Evolutionary conservation across 805 yeast species (phyloP), one percentile per base, ranked within the genome.

Genomic region (Metschnikowia proteae): DNA sequence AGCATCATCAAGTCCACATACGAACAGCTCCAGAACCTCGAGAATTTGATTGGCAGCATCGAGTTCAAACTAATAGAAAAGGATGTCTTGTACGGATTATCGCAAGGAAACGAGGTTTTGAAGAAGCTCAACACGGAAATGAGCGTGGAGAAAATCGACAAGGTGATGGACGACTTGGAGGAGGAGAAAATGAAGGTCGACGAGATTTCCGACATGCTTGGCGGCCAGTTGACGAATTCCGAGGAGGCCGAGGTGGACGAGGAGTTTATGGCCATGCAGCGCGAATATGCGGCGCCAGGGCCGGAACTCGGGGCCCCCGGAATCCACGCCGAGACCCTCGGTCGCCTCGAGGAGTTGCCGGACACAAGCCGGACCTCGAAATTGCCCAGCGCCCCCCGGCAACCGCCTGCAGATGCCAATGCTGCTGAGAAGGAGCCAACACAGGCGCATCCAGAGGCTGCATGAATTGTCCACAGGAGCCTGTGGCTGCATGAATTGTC

Each of bases 31-130:
- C 84, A 83, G 48, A 85, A 86, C 34, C 66, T 94, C 33, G 97
- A 92, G 63, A 78, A 81, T 51, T 77, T 94, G 64, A 85, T 88
- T 6, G 78, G 82, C 23, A 83, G 83, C 7, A 86, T 94, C 33
- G 98, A 94, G 66, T 90, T 89, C 69, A 92, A 96, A 60, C 68
- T 88, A 49, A 83, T 94, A 30, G 98, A 94, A 62, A 81, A 82
- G 53, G 96, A 90, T 59, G 90, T 94, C 37, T 56, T 91, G 3
- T 78, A 78, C 50, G 97, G 97, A 0, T 70, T 94, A 29, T 76
- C 83, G 56, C 83, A 85, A 55, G 98, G 99, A 25, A 90, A 86
- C 60, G 68, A 75, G 45, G 88, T 88, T 9, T 76, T 94, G 56
- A 83, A 79, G 55, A 82, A 80, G 56, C 73, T 94, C 51, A 94